Base-by-base conservation (phyloP, 192 early-diverging fungal genomes). In the Linnemannia exigua region DNA sequence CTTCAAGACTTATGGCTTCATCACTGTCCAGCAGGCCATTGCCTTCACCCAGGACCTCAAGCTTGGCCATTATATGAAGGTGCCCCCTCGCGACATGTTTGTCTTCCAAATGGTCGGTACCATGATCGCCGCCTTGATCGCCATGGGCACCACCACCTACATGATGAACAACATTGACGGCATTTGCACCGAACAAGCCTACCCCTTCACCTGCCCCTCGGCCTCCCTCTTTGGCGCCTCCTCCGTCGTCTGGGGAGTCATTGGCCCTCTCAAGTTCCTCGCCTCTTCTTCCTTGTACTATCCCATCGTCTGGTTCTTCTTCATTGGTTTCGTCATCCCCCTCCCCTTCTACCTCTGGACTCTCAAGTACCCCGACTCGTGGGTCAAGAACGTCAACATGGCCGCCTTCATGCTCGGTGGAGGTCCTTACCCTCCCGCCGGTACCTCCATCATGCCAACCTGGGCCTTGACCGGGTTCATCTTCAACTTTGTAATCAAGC, bases 1-100 rank as follows among this genome's bases (percentile, higher is more conserved):
- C 33, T 95, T 95, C 90, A 95, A 95, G 89, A 93, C 92, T 2
- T 90, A 92, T 69, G 92, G 92, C 38, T 91, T 88, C 74, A 90
- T 91, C 35, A 91, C 90, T 11, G 90, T 90, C 5, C 84, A 88
- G 25, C 92, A 95, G 79, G 95, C 91, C 19, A 85, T 96, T 22
- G 70, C 82, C 11, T 92, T 96, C 82, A 78, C 90, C 16, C 88
- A 90, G 46, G 95, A 96, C 80, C 89, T 95, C 47, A 96, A 95
- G 72, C 89, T 96, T 9, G 95, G 94, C 36, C 94, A 95, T 76
- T 96, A 96, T 79, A 93, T 95, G 92, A 96, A 96, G 88, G 90
- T 96, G 9, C 93, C 95, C 66, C 97, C 97, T 36, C 90, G 95
- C 41, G 85, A 93, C 33, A 91, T 98, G 91, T 96, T 98, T 85